Conservation (phyloP, 331 rosid genomes). For the Erythrophleum ivorense region DNA sequence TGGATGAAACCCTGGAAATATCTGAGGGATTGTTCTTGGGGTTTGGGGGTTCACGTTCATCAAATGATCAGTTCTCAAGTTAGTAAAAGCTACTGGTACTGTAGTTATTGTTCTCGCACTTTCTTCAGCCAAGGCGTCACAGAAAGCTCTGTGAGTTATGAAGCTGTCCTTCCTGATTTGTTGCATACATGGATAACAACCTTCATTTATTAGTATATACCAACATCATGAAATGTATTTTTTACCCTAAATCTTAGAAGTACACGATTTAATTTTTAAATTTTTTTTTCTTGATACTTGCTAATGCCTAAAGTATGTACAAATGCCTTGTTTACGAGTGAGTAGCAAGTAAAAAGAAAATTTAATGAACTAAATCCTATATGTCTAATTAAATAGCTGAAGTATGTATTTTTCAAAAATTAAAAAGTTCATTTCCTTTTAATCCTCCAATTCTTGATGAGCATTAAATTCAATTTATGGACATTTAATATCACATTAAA, state of each 20-base stretch:
- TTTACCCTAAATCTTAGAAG: neutral
- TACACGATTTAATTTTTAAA: neutral
- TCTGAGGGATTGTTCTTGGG: slow-evolving; percentile 45
- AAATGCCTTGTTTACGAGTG: neutral
- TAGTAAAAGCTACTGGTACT: slow-evolving; percentile 41
- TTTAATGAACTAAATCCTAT: neutral
- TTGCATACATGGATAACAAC: neutral
- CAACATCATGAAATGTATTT: neutral
- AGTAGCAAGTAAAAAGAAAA: neutral
- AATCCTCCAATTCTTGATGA: slow-evolving; percentile 4
- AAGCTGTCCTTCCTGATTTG: slow-evolving; percentile 89
- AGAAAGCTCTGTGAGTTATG: slow-evolving; percentile 88
- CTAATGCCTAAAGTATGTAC: neutral
- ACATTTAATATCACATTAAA: slow-evolving; percentile 32
- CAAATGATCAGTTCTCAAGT: slow-evolving; percentile 42
- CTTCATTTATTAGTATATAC: neutral
- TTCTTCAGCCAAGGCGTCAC: slow-evolving; percentile 78
- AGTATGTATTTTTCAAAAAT: neutral
- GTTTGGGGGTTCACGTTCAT: slow-evolving; percentile 37
- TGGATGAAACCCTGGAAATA: slow-evolving; percentile 47
- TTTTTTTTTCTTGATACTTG: neutral
- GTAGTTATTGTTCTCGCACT: slow-evolving; percentile 53
- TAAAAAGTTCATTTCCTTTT: neutral
- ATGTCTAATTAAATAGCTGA: neutral
- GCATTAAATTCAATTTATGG: slow-evolving; percentile 11